Evolutionary conservation across 768 basidiomycete species (phyloP), one percentile per base, ranked within the genome.

Genomic region (Leccinum obscurum): DNA sequence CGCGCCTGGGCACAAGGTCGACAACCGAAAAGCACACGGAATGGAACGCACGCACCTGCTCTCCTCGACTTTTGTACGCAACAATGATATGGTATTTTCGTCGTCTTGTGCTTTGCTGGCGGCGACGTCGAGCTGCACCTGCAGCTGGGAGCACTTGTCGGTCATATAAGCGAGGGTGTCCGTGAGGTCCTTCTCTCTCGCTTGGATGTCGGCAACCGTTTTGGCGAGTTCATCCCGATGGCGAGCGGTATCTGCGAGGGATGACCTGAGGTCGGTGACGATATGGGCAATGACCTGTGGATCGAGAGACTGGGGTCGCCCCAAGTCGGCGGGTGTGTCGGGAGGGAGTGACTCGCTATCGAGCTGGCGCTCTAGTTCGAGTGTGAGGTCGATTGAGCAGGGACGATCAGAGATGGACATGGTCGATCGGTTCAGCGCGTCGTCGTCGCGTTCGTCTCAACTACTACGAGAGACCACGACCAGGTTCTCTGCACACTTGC

Each of bases 1-100:
- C 92, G 50, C 92, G 88, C 66, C 92, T 92, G 69, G 28, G 35
- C 48, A 14, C 46, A 39, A 37, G 34, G 52, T 65, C 59, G 56
- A 53, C 28, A 58, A 59, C 11, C 62, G 50, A 39, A 53, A 22
- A 55, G 22, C 3, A 37, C 24, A 30, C n/a, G 11, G 8, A 1
- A 41, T 30, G 48, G 22, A 34, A 53, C 39, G 15, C 69, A 64
- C 83, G 22, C 66, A 90, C 91, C 92, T 83, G 80, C 90, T 92
- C 73, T 93, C 92, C 67, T 93, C 92, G 3, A 93, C 90, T 71
- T 93, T 93, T n/a, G 84, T 80, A 37, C 92, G 83, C 54, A 94
- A 77, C 73, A 93, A 75, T 3, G 78, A 74, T 52, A 94, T 90
- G 39, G 89, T 86, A 61, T 92, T 86, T 67, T 90, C 90, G 57